phyloP scores from a whole-genome alignment of 2,329 filamentous ascomycete genomes.

The Penicillium sp. region DNA sequence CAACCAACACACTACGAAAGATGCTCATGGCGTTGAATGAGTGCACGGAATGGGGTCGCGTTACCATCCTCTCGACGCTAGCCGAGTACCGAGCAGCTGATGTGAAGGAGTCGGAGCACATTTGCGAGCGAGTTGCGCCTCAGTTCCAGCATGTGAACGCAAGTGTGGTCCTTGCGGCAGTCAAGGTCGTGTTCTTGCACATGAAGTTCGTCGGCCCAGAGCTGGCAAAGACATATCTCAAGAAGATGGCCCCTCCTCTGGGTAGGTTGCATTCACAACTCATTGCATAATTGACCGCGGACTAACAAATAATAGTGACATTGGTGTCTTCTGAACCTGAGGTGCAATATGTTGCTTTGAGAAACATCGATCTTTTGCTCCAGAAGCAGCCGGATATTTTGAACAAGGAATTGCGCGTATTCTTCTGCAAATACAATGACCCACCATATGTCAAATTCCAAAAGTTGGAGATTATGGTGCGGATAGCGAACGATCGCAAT shows the following conservation, averaged over 20 bases:
- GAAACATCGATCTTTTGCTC: slow-evolving; percentile 93
- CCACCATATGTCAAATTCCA: slow-evolving; percentile 96
- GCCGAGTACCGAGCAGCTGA: slow-evolving; percentile 86
- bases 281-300: not conserved
- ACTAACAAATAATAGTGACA: slow-evolving; percentile 66
- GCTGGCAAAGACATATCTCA: slow-evolving; percentile 79
- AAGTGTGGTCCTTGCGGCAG: slow-evolving; percentile 92
- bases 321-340: slow-evolving; percentile 93
- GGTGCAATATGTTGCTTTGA: slow-evolving; percentile 94
- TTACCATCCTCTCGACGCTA: slow-evolving; percentile 87
- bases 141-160: slow-evolving; percentile 99
- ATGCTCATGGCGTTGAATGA: slow-evolving; percentile 95
- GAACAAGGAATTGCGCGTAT: slow-evolving; percentile 95
- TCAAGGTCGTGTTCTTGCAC: slow-evolving; percentile 96
- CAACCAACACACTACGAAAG: slow-evolving; percentile 83
- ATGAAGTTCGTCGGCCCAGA: slow-evolving; percentile 84
- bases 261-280: slow-evolving; percentile 54
- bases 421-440: slow-evolving; percentile 99
- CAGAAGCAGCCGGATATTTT: slow-evolving; percentile 96
- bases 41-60: slow-evolving; percentile 96
- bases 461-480: slow-evolving; percentile 98
- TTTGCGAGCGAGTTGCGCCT: slow-evolving; percentile 91
- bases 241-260: slow-evolving; percentile 97
- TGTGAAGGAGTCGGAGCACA: slow-evolving; percentile 94
- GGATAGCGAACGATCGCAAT: slow-evolving; percentile 96